phyloP scores from a whole-genome alignment of 768 basidiomycete genomes.

The Mycena leptocephala region DNA sequence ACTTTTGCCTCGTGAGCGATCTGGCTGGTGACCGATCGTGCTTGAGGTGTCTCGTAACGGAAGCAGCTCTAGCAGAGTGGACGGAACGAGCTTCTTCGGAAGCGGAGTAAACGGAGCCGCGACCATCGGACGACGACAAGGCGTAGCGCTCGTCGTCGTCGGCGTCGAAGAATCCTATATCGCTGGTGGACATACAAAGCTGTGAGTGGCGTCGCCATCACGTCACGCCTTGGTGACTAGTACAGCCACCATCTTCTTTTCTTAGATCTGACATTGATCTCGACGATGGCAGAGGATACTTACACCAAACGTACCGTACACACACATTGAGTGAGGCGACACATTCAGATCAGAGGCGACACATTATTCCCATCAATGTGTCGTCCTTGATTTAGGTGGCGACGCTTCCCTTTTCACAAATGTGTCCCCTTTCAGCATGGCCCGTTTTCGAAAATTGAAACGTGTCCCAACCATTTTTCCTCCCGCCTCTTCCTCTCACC shows the following conservation, averaged over 20 bases:
- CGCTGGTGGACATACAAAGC: conserved; percentile 11
- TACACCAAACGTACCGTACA: too few species aligned
- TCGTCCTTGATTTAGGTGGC: too few species aligned
- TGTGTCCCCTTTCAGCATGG: too few species aligned
- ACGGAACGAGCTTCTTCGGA: conserved; percentile 13
- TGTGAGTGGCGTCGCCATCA: conserved; percentile 7
- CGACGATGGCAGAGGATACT: too few species aligned
- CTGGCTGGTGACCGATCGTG: not conserved
- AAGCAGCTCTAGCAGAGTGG: not conserved
- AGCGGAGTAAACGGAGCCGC: conserved; percentile 11
- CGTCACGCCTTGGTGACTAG: conserved; percentile 10
- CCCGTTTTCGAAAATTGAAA: too few species aligned
- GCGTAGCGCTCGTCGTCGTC: conserved; percentile 11
- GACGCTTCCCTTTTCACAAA: too few species aligned
- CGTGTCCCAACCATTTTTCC: too few species aligned
- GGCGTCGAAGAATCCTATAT: conserved; percentile 15
- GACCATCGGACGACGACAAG: conserved; percentile 13
- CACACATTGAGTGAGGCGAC: too few species aligned
- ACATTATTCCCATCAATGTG: too few species aligned
- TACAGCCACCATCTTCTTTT: conserved; percentile 14
- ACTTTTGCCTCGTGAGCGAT: not conserved
- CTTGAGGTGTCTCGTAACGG: not conserved
- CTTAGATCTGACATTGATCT: too few species aligned
- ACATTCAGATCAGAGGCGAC: too few species aligned
- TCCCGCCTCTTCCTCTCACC: too few species aligned